Conservation (phyloP, 441 rosid species). For the Manihot esculenta region DNA sequence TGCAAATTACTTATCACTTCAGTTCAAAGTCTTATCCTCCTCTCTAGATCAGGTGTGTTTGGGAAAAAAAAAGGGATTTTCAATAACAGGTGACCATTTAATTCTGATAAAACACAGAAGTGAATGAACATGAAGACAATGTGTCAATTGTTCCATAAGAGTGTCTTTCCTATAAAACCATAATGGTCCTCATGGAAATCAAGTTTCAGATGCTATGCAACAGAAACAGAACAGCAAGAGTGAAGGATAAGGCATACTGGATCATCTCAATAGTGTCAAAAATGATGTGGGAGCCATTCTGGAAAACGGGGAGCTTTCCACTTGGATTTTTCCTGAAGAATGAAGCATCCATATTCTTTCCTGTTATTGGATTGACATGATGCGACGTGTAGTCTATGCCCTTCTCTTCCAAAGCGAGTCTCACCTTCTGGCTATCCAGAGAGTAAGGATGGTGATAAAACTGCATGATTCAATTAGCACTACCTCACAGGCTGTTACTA, state of each 20-base stretch:
- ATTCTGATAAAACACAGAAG: neutral
- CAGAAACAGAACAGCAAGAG: conserved; percentile 5
- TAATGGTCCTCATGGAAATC: neutral
- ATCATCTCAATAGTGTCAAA: conserved; percentile 75
- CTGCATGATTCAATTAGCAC: conserved; percentile 51
- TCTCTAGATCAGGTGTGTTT: neutral
- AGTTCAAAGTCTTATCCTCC: conserved; percentile 11
- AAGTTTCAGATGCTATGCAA: neutral
- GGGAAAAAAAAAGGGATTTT: neutral
- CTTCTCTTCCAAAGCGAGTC: conserved; percentile 88
- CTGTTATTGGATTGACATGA: conserved; percentile 79
- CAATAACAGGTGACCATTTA: neutral
- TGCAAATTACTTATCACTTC: conserved; percentile 29
- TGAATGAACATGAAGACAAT: neutral
- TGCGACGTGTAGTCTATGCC: conserved; percentile 85
- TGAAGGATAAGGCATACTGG: conserved; percentile 50
- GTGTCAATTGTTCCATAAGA: neutral
- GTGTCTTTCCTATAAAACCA: neutral
- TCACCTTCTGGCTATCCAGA: conserved; percentile 84
- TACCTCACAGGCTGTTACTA: neutral
- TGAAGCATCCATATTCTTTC: conserved; percentile 71
- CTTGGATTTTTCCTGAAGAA: conserved; percentile 71
- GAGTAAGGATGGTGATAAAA: conserved; percentile 88
- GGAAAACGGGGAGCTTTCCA: conserved; percentile 77
- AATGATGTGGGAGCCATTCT: conserved; percentile 71